Conservation (phyloP, 1,139 yeast genomes). For the Yamadazyma jaroonii region DNA sequence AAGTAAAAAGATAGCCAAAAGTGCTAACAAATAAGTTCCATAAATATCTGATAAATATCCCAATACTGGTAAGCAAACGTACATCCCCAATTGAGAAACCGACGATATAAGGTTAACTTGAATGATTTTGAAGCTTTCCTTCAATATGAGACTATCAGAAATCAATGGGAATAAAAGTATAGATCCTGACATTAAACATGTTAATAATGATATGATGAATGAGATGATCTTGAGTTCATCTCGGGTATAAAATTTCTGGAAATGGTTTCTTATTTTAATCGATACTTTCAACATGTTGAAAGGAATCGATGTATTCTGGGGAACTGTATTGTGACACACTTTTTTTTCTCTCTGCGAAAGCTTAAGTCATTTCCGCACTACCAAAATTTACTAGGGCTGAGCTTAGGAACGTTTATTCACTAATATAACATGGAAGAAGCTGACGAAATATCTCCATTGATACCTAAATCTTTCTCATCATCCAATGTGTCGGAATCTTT, state of each 20-base stretch:
- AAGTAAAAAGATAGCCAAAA: slow-evolving; percentile 61
- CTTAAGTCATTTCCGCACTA: too few species aligned
- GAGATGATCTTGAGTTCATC: slow-evolving; percentile 30
- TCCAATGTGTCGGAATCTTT: slow-evolving; percentile 3
- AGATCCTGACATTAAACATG: slow-evolving; percentile 80
- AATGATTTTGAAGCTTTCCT: slow-evolving; percentile 60
- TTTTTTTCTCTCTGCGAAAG: too few species aligned
- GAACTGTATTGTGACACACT: too few species aligned
- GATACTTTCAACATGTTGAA: slow-evolving; percentile 12
- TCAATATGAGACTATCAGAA: slow-evolving; percentile 62
- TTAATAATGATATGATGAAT: slow-evolving; percentile 37
- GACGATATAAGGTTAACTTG: slow-evolving; percentile 79
- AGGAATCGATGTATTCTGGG: too few species aligned
- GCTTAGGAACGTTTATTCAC: background rate
- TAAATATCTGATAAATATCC: slow-evolving; percentile 84
- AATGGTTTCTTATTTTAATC: slow-evolving; percentile 19
- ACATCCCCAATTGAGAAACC: slow-evolving; percentile 76
- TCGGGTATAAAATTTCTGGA: slow-evolving; percentile 22
- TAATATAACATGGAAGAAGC: slow-evolving; percentile 1
- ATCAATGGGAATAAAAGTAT: slow-evolving; percentile 78
- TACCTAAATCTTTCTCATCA: slow-evolving; percentile 2
- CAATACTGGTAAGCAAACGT: slow-evolving; percentile 75
- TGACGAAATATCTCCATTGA: slow-evolving; percentile 2
- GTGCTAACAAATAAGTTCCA: slow-evolving; percentile 75
- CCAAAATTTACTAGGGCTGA: too few species aligned